Conservation (phyloP, 2,329 filamentous ascomycete species). For the Leptosphaerulina australis region DNA sequence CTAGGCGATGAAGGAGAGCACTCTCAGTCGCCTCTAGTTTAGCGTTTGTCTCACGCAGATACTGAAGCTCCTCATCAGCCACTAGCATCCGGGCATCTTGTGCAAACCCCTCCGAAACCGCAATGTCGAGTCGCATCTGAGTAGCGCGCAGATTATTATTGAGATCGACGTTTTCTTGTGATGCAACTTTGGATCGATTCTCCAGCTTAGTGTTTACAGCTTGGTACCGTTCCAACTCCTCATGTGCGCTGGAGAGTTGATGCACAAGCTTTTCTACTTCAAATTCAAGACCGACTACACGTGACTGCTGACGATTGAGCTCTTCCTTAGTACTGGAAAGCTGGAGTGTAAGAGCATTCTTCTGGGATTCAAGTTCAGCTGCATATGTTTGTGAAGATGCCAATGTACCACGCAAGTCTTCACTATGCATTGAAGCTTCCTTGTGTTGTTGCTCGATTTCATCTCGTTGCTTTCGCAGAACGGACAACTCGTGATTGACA, state of each 20-base stretch:
- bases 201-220: conserved; percentile 17
- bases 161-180: conserved; percentile 17
- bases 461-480: background rate
- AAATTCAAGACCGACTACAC: conserved; percentile 25
- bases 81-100: conserved; percentile 30
- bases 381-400: conserved; percentile 24
- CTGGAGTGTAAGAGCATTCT: conserved; percentile 23
- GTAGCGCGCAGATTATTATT: conserved; percentile 28
- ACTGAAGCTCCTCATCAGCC: conserved; percentile 37
- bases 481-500: conserved; percentile 2
- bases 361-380: conserved; percentile 27
- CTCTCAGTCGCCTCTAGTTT: conserved; percentile 39
- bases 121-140: conserved; percentile 31
- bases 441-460: conserved; percentile 16
- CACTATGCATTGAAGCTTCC: conserved; percentile 9
- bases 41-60: conserved; percentile 34
- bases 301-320: conserved; percentile 21
- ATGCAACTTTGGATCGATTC: conserved; percentile 13
- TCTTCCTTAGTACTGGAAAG: conserved; percentile 22
- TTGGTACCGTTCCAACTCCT: conserved; percentile 25
- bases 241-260: conserved; percentile 19
- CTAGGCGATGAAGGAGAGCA: conserved; percentile 34
- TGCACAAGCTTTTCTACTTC: conserved; percentile 26
- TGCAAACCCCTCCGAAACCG: conserved; percentile 27
- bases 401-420: conserved; percentile 24